These are phyloP conservation scores for Hypoxylon trugodes DNA, from an alignment of 495 filamentous ascomycete genomes.

Conservation along the genomic window DNA sequence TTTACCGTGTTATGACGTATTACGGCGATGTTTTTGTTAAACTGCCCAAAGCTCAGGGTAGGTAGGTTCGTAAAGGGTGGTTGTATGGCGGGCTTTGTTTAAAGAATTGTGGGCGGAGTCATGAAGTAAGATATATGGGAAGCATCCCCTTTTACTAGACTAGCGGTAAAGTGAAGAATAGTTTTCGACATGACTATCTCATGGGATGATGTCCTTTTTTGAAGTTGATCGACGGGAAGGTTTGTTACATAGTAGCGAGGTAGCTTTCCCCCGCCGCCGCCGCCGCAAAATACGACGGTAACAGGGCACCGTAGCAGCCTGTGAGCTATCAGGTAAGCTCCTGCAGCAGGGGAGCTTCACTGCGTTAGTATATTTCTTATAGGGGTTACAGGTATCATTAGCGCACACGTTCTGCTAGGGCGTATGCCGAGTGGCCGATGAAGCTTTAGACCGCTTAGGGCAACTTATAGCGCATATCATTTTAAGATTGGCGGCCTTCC, in stretches of 20 bases:
- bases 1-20: conserved; percentile 27
- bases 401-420: conserved; percentile 16
- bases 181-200: conserved; percentile 19
- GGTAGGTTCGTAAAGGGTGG: not conserved
- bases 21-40: not conserved
- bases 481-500: conserved; percentile 18
- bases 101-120: not conserved
- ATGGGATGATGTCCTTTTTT: conserved; percentile 3
- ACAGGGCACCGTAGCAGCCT: conserved; percentile 10
- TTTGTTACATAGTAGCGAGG: too few species aligned
- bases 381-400: conserved; percentile 16
- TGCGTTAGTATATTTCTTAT: not conserved
- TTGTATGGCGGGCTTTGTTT: not conserved
- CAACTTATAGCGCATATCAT: conserved; percentile 20
- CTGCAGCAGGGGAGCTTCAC: not conserved
- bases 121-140: not conserved
- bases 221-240: conserved; percentile 17
- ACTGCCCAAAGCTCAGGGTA: not conserved
- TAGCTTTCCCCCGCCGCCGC: too few species aligned
- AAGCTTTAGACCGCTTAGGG: not conserved
- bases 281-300: conserved; percentile 33
- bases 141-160: conserved; percentile 2
- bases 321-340: too few species aligned
- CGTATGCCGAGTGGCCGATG: conserved; percentile 11
- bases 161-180: not conserved